Conservation (phyloP, 192 early-diverging fungal species). For the Lobosporangium transversale region DNA sequence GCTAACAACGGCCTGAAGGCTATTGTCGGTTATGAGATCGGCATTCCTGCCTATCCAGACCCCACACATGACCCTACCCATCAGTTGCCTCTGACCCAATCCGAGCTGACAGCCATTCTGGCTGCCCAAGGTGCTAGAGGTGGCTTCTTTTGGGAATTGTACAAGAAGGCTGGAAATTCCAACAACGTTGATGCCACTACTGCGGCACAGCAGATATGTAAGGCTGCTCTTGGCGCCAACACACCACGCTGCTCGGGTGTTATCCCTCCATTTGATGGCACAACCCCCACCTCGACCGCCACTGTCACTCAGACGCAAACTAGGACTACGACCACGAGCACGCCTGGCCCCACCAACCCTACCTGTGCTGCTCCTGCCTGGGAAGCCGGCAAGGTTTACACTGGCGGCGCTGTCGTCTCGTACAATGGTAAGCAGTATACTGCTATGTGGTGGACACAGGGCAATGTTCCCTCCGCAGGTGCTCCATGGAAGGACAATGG, state of each 20-base stretch:
- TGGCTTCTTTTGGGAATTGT: conserved; percentile 53
- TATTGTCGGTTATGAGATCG: conserved; percentile 45
- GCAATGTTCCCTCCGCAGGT: conserved; percentile 33
- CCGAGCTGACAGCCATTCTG: conserved; percentile 34
- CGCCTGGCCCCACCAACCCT: conserved; percentile 12
- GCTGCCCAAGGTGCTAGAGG: conserved; percentile 26
- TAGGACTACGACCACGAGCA: conserved; percentile 3
- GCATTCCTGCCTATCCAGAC: conserved; percentile 49
- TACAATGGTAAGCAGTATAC: conserved; percentile 59
- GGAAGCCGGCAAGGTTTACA: conserved; percentile 39
- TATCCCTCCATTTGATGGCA: conserved; percentile 24
- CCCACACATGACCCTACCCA: conserved; percentile 36
- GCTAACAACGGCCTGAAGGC: conserved; percentile 30
- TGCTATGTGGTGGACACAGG: conserved; percentile 55
- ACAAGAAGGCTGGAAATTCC: conserved; percentile 22
- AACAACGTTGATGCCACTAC: conserved; percentile 30
- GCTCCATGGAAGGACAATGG: conserved; percentile 55
- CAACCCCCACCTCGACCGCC: neutral
- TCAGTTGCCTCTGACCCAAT: conserved; percentile 44
- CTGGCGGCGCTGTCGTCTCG: conserved; percentile 50
- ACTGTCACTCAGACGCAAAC: conserved; percentile 8
- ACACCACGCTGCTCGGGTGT: conserved; percentile 39
- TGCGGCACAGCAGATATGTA: conserved; percentile 46
- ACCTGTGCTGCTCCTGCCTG: conserved; percentile 55
- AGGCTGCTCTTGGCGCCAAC: conserved; percentile 44